These are phyloP conservation scores for Penicillium capsulatum DNA, from an alignment of 2,329 filamentous ascomycete species.

Conservation along the genomic window DNA sequence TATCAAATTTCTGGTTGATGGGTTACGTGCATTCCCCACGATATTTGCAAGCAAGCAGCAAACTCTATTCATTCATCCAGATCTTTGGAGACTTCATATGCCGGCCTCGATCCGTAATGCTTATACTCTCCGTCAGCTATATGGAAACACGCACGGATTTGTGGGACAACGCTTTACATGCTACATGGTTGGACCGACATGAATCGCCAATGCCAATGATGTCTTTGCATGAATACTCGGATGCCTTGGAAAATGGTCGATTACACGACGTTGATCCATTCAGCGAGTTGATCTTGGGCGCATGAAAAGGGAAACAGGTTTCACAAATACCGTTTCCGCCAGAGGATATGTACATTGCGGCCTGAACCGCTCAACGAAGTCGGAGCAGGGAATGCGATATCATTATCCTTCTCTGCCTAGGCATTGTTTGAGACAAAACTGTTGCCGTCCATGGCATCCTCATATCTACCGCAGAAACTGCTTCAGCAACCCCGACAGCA, in stretches of 20 bases:
- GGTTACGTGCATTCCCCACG: slow-evolving; percentile 17
- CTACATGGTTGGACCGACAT: slow-evolving; percentile 5
- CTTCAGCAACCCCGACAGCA: slow-evolving; percentile 20
- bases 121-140: slow-evolving; percentile 19
- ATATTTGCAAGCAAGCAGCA: slow-evolving; percentile 18
- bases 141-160: slow-evolving; percentile 25
- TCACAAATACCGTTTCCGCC: slow-evolving; percentile 7
- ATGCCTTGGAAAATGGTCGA: slow-evolving; percentile 20
- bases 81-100: slow-evolving; percentile 11
- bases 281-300: slow-evolving; percentile 23
- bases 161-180: slow-evolving; percentile 21
- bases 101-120: slow-evolving; percentile 17
- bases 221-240: slow-evolving; percentile 26
- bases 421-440: no score
- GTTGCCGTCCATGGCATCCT: background rate
- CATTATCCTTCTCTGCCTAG: no score
- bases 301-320: slow-evolving; percentile 22
- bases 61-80: slow-evolving; percentile 26
- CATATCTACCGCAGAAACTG: slow-evolving; percentile 18
- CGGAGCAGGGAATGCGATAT: no score
- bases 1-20: slow-evolving; percentile 20
- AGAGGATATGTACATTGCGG: no score
- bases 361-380: no score
- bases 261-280: slow-evolving; percentile 20
- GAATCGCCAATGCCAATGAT: slow-evolving; percentile 17